Base-by-base conservation (phyloP, 805 yeast species). In the Priceomyces melissophilus region DNA sequence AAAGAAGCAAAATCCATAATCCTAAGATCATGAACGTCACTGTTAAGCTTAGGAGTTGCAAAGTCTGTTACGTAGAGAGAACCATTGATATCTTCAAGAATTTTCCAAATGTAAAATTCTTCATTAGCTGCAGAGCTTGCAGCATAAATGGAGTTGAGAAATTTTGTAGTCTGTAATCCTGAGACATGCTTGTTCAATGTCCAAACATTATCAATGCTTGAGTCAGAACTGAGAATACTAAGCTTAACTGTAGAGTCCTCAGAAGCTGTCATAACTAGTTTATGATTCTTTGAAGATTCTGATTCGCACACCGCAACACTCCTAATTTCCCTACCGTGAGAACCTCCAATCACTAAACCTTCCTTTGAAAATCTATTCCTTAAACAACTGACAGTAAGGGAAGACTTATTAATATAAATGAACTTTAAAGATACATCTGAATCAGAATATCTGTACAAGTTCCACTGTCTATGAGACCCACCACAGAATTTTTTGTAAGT, bases 281-380 rank as follows among this genome's bases (percentile, higher is more conserved):
- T 58, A 5, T 64, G 62, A 0, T 63, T 63, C 37, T 61, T 60
- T 0, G 46, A 38, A 6, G 59, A 58, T 14, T 15, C 15, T 6
- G 46, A 33, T 0, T 74, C 63, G 6, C 77, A 70, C n/a, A 82
- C 69, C 2, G 84, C 73, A 11, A 90, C 67, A 41, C 81, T 86
- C 49, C 99, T 72, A 4, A 91, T 78, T 60, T 93, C 99, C 47
- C 98, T 75, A 1, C 99, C 99, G 60, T 93, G 98, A 1, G 87
- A 73, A 0, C 97, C 96, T 8, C 71, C 64, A 28, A 67, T 67
- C 4, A 69, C 48, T 14, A 68, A 42, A 0, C 69, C 69, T 3
- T 40, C 33, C n/a, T 42, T 37, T 4, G 33, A 34, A 32, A 62
- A 61, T 30, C 60, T 47, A 23, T 42, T 45, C 8, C 33, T 38